Evolutionary conservation across 139 green algal species (phyloP).

Genomic region (Edaphochlamys debaryana): DNA sequence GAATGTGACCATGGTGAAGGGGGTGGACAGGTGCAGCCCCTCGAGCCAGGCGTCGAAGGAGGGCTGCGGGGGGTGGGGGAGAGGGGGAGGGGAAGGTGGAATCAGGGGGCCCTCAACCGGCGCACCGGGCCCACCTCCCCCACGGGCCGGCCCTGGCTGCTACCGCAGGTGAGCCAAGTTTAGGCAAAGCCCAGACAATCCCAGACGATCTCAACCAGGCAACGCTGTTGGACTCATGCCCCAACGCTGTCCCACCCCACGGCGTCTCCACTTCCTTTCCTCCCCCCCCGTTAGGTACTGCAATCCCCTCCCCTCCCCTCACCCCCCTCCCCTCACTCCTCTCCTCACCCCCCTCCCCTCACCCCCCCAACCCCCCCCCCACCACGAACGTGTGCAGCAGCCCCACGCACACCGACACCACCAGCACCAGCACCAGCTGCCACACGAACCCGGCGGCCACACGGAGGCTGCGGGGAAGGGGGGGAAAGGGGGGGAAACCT

Average conservation of each 20-base stretch:
- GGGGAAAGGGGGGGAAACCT: not conserved
- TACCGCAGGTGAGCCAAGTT: too few relatives aligned
- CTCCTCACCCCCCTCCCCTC: not conserved
- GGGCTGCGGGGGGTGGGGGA: not conserved
- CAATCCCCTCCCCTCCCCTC: too few relatives aligned
- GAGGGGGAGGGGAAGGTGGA: too few relatives aligned
- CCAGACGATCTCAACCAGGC: too few relatives aligned
- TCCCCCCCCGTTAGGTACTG: too few relatives aligned
- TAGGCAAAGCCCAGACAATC: too few relatives aligned
- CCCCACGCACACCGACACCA: conserved; percentile 43
- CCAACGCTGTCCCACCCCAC: too few relatives aligned
- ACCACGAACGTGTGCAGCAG: conserved; percentile 36
- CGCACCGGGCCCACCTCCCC: too few relatives aligned
- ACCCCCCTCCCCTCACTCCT: not conserved
- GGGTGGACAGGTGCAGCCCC: not conserved
- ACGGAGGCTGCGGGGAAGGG: conserved; percentile 8
- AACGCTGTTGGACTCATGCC: too few relatives aligned
- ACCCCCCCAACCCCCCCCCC: not conserved
- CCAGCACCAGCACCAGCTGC: conserved; percentile 28
- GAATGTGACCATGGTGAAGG: conserved; percentile 58
- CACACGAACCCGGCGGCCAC: conserved; percentile 39
- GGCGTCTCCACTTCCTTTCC: too few relatives aligned
- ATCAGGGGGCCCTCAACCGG: too few relatives aligned
- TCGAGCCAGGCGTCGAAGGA: not conserved
- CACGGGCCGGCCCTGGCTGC: too few relatives aligned